Percentiles rank a stretch among this genome's conserved stretches.
phyloP scores from a whole-genome alignment of 2,329 filamentous ascomycete species.

The Microascus cirrosus region DNA sequence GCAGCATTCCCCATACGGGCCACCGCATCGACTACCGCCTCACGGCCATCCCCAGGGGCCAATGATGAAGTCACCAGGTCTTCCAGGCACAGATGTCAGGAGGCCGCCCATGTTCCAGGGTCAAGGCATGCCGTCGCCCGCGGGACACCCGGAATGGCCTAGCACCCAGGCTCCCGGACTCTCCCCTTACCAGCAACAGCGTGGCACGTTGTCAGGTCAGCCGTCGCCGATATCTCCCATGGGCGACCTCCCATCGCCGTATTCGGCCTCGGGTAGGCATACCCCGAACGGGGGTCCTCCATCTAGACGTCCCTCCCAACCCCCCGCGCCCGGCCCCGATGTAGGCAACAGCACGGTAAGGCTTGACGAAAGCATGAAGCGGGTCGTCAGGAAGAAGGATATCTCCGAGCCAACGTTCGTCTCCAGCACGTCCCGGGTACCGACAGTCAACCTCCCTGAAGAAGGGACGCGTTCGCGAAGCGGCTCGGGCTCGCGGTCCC shows the following conservation, averaged over 20 bases:
- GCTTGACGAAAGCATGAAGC: conserved; percentile 26
- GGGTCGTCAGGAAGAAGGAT: conserved; percentile 31
- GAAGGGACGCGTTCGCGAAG: conserved; percentile 20
- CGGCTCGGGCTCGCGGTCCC: conserved; percentile 25
- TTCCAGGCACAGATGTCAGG: conserved; percentile 35
- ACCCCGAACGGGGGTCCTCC: conserved; percentile 18
- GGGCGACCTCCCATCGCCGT: conserved; percentile 19
- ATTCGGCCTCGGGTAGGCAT: conserved; percentile 17
- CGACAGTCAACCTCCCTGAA: conserved; percentile 26
- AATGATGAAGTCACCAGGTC: conserved; percentile 31
- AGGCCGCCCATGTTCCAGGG: conserved; percentile 34
- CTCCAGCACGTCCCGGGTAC: conserved; percentile 31
- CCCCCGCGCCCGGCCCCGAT: conserved; percentile 16
- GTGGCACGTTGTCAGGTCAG: conserved; percentile 25
- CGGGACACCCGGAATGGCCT: conserved; percentile 11
- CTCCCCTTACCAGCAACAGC: not conserved
- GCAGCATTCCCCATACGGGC: conserved; percentile 17
- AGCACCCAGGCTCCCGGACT: conserved; percentile 8
- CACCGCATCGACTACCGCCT: conserved; percentile 9
- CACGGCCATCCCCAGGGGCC: conserved; percentile 13
- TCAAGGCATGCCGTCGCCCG: conserved; percentile 22
- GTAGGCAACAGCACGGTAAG: conserved; percentile 11
- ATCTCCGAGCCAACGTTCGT: conserved; percentile 40
- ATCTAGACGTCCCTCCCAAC: conserved; percentile 20
- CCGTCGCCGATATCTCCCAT: conserved; percentile 35